Evolutionary conservation across 1,284 basidiomycete species (phyloP).

Genomic region (Kwoniella shivajii): DNA sequence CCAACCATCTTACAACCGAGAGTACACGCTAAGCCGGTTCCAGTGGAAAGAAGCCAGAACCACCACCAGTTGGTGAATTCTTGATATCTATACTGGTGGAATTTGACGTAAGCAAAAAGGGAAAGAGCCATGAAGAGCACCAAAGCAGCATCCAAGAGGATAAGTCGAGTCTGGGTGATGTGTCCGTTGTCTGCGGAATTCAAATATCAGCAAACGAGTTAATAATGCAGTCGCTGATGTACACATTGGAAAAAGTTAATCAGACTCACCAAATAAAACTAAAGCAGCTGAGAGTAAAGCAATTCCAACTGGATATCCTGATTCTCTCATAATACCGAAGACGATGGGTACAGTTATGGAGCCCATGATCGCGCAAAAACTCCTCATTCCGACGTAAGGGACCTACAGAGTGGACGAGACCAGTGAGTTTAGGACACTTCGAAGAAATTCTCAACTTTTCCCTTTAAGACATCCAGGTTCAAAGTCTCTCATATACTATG

Average conservation of each 20-base stretch:
- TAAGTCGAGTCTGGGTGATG: slow-evolving; percentile 90
- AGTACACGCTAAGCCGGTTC: slow-evolving; percentile 89
- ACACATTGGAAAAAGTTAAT: background rate
- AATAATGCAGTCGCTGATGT: background rate
- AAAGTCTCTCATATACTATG: too few relatives aligned
- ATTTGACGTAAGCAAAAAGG: slow-evolving; percentile 92
- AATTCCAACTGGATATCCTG: slow-evolving; percentile 87
- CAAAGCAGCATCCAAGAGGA: slow-evolving; percentile 89
- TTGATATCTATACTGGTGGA: slow-evolving; percentile 91
- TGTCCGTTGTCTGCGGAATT: slow-evolving; percentile 97
- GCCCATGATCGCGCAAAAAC: slow-evolving; percentile 86
- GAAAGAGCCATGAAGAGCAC: slow-evolving; percentile 96
- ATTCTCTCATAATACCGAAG: slow-evolving; percentile 96
- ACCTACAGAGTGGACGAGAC: slow-evolving; percentile 59
- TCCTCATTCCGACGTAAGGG: slow-evolving; percentile 91
- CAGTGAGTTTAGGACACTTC: background rate
- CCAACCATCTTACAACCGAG: slow-evolving; percentile 99
- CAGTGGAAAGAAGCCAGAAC: slow-evolving; percentile 89
- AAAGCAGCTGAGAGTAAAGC: slow-evolving; percentile 84
- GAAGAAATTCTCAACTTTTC: background rate
- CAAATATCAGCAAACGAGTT: background rate
- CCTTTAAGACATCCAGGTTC: background rate
- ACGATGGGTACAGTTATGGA: slow-evolving; percentile 87
- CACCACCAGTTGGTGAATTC: slow-evolving; percentile 90
- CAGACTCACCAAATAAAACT: slow-evolving; percentile 75